phyloP scores from a whole-genome alignment of 148 eudicot species.

The Polygonum aviculare region DNA sequence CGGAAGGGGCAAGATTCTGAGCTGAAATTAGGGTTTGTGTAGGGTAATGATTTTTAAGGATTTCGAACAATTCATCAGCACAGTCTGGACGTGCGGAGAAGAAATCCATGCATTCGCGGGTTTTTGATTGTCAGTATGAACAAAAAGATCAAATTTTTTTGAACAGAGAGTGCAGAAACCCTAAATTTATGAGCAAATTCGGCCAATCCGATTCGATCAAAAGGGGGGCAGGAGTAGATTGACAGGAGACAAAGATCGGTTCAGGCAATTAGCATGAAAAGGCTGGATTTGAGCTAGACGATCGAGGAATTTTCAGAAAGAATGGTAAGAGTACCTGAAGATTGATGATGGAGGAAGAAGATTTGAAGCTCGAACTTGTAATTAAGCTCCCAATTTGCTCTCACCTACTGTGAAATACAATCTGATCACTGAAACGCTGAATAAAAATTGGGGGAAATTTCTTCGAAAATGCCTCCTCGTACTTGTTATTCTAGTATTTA shows the following conservation, averaged over 20 bases:
- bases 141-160: background rate
- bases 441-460: background rate
- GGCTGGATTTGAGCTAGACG: background rate
- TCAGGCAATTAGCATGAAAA: background rate
- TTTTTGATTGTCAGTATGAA: background rate
- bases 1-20: background rate
- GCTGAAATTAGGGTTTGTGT: background rate
- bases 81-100: background rate
- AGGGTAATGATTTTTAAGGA: constrained; percentile 3
- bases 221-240: background rate
- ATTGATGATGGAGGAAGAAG: background rate
- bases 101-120: constrained; percentile 7
- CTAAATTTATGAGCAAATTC: background rate
- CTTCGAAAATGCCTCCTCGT: constrained; percentile 7
- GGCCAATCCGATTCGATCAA: background rate
- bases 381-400: background rate
- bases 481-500: background rate
- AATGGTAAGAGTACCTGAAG: background rate
- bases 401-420: background rate
- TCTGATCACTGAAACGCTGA: background rate
- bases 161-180: background rate
- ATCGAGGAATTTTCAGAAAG: background rate
- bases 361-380: background rate
- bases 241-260: background rate
- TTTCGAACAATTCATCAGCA: background rate